Evolutionary conservation across 768 basidiomycete genomes (phyloP), one percentile per base, ranked within the genome.

Genomic region (Tylopilus felleus): DNA sequence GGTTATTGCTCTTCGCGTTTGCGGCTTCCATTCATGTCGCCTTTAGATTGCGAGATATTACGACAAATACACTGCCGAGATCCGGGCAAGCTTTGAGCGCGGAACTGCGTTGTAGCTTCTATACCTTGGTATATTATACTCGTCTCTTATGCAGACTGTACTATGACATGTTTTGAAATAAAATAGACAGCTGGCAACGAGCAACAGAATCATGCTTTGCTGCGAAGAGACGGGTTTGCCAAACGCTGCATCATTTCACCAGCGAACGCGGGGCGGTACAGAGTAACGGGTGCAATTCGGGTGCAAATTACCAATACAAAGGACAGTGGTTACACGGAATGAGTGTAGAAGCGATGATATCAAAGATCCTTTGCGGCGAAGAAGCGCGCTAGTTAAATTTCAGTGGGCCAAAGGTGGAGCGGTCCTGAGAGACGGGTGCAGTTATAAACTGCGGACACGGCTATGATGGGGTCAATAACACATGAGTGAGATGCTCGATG

Each of bases 61-160:
- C 77, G 91, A 96, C 81, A 94, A 96, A 66, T 97, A 98, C 66
- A 99, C 97, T 1, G 74, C 90, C 40, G 95, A 98, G 70, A 98
- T 98, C 59, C 85, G 94, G 46, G 93, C 92, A 22, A 98, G 93
- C 72, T 98, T 98, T 79, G 96, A 99, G 69, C 87, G 96, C 60
- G 96, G 96, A 49, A 96, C 95, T 8, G 94, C 95, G 28, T 73
- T 98, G 42, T 96, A 73, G 72, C n/a, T 33, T 45, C 3, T 61
- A 55, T 59, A 55, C 53, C 54, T 61, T 49, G 51, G 16, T 45
- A 28, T 29, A 45, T 36, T 17, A 3, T 2, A 48, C 2, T 28
- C 2, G 17, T 14, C 9, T 23, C 5, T 45, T 46, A 52, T 39
- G 39, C 17, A 28, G n/a, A 22, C 53, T 60, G 53, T 60, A 63